Percentiles rank a stretch among this genome's conserved stretches.
phyloP scores from a whole-genome alignment of 305 asterid genomes.

The Salvia sclarea region DNA sequence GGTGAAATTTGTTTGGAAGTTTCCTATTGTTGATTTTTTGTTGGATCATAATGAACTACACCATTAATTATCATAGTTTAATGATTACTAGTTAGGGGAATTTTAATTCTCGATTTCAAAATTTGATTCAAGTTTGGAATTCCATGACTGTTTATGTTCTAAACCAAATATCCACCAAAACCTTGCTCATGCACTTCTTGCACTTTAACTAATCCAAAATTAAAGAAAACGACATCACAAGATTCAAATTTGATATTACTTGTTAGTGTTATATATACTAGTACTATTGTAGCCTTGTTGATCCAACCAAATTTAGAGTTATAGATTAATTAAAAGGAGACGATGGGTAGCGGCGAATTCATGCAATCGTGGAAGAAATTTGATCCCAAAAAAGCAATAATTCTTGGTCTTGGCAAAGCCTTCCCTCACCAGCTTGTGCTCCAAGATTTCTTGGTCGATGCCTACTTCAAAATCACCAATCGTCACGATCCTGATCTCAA shows the following conservation, averaged over 20 bases:
- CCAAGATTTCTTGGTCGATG: constrained; percentile 92
- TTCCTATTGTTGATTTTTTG: too few species aligned
- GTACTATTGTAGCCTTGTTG: neutral
- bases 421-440: constrained; percentile 96
- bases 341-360: constrained; percentile 44
- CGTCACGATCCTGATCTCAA: constrained; percentile 80
- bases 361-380: constrained; percentile 26
- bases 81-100: too few species aligned
- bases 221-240: neutral
- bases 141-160: constrained; percentile 2
- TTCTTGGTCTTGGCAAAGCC: constrained; percentile 91
- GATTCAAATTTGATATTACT: neutral
- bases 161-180: constrained; percentile 24
- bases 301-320: too few species aligned
- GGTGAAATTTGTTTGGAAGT: too few species aligned
- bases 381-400: constrained; percentile 51
- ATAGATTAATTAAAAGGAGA: too few species aligned
- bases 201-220: constrained; percentile 13
- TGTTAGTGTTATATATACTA: constrained; percentile 15
- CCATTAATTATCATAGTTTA: too few species aligned
- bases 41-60: too few species aligned
- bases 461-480: constrained; percentile 77
- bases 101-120: too few species aligned
- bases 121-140: neutral
- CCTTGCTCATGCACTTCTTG: constrained; percentile 11